Base-by-base conservation (phyloP, 2,329 filamentous ascomycete genomes). In the Colletotrichum aenigma region DNA sequence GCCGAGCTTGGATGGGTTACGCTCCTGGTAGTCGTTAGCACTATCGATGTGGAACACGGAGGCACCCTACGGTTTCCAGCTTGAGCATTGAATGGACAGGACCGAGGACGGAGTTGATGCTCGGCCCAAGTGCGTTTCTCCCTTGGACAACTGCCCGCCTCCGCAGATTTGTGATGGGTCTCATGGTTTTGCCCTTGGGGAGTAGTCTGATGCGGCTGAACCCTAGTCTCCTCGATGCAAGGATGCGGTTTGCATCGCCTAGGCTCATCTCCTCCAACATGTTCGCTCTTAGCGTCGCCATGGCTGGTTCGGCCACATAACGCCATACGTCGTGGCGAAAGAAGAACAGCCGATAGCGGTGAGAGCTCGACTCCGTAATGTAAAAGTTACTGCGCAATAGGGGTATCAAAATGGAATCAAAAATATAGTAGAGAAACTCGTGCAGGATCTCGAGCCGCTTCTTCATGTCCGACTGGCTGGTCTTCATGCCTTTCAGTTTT, bases 321-420 rank as follows among this genome's bases (percentile, higher is more conserved):
- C 91, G 92, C 97, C 97, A 99, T 12, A 97, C 89, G 83, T 99
- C 97, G 78, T 99, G 97, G 6, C 96, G 94, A 82, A 98, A 98
- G 85, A 95, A 99, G 83, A 98, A 98, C 1, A 98, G 86, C 32
- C 92, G 92, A 79, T 97, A 95, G 18, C 94, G 93, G 81, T 98
- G 92, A 2, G 89, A 88, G 77, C 92, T 96, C 0, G 96, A 97
- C 83, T 99, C 97, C 0, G 97, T 99, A 48, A 98, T 94, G 81
- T 98, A 96, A 81, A 99, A 99, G 80, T 97, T 96, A 77, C 91
- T 93, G 38, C 95, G 92, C 64, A 98, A 90, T 9, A 99, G 88
- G 12, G 97, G 96, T 79, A 98, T 94, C 71, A 99, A 82, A 26
- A 98, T 88, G 0, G 96, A 98, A 84, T 99, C 97, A 80, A 99